Conservation (phyloP, 495 filamentous ascomycete genomes). For the Eremomyces bilateralis region DNA sequence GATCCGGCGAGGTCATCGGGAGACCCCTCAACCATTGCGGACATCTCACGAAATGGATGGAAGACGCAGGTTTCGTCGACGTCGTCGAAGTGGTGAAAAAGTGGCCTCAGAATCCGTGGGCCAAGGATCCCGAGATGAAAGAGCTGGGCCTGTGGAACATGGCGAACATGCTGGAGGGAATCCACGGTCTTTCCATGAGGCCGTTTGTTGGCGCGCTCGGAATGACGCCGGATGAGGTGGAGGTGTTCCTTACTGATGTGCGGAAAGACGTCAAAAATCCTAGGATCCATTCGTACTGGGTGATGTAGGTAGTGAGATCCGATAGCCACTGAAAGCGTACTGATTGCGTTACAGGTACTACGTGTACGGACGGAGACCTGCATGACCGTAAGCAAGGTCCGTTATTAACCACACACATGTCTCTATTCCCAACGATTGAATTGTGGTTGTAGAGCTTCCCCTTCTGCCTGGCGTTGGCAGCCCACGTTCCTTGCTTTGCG, state of each 20-base stretch:
- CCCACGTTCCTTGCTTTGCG: too few relatives aligned
- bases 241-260: slow-evolving; percentile 5
- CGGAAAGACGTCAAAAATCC: slow-evolving; percentile 1
- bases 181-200: slow-evolving; percentile 8
- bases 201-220: slow-evolving; percentile 6
- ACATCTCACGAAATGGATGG: slow-evolving; percentile 5
- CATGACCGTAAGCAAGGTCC: too few relatives aligned
- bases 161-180: slow-evolving; percentile 5
- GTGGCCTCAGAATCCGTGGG: slow-evolving; percentile 8
- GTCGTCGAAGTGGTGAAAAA: slow-evolving; percentile 5
- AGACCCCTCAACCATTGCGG: slow-evolving; percentile 2
- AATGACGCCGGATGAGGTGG: slow-evolving; percentile 9
- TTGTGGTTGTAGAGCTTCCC: too few relatives aligned
- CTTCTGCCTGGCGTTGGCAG: too few relatives aligned
- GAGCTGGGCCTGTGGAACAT: slow-evolving; percentile 6
- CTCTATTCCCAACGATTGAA: too few relatives aligned
- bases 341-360: too few relatives aligned
- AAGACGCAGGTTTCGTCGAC: slow-evolving; percentile 8
- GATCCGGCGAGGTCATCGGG: slow-evolving; percentile 1
- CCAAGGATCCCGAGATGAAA: slow-evolving; percentile 10
- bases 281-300: neutral
- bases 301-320: neutral
- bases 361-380: too few relatives aligned
- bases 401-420: too few relatives aligned
- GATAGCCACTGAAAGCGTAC: too few relatives aligned